phyloP scores from a whole-genome alignment of 1,284 basidiomycete genomes.

The Trichosporon inkin region DNA sequence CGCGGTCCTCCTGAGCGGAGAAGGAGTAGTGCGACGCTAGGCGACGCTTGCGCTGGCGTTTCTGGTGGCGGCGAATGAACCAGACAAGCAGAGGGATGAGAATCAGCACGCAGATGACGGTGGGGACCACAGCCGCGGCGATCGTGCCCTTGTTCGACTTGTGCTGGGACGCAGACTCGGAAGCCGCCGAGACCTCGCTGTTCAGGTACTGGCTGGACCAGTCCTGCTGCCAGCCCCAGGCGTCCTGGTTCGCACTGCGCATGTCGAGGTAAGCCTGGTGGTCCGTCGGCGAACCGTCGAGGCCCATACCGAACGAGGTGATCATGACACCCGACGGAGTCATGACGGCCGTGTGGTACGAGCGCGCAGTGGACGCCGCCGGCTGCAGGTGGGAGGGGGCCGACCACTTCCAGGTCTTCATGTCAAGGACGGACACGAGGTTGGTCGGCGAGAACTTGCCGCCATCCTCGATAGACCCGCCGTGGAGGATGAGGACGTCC shows the following conservation, averaged over 20 bases:
- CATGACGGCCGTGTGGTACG: conserved; percentile 49
- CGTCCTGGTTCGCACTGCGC: conserved; percentile 31
- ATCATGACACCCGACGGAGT: conserved; percentile 50
- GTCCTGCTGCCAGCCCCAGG: conserved; percentile 44
- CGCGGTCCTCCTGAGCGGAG: conserved; percentile 42
- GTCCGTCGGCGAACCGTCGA: conserved; percentile 30
- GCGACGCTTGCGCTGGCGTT: conserved; percentile 41
- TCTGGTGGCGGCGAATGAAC: conserved; percentile 40
- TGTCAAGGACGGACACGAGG: conserved; percentile 44
- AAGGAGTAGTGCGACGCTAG: conserved; percentile 49
- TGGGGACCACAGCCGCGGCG: conserved; percentile 42
- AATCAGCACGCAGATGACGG: conserved; percentile 36
- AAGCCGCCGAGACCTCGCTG: conserved; percentile 15
- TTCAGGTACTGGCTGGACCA: conserved; percentile 42
- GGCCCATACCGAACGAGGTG: conserved; percentile 44
- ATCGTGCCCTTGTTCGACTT: conserved; percentile 26
- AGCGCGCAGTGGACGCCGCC: conserved; percentile 32
- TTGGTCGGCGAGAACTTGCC: conserved; percentile 28
- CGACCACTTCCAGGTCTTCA: conserved; percentile 46
- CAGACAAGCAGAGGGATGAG: conserved; percentile 36
- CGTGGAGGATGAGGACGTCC: conserved; percentile 44
- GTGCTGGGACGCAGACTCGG: conserved; percentile 8
- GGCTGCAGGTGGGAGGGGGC: conserved; percentile 45
- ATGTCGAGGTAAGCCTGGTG: conserved; percentile 48
- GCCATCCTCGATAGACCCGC: conserved; percentile 32